Conservation (phyloP, 371 early-diverging fungal genomes). For the Coemansia sp. region DNA sequence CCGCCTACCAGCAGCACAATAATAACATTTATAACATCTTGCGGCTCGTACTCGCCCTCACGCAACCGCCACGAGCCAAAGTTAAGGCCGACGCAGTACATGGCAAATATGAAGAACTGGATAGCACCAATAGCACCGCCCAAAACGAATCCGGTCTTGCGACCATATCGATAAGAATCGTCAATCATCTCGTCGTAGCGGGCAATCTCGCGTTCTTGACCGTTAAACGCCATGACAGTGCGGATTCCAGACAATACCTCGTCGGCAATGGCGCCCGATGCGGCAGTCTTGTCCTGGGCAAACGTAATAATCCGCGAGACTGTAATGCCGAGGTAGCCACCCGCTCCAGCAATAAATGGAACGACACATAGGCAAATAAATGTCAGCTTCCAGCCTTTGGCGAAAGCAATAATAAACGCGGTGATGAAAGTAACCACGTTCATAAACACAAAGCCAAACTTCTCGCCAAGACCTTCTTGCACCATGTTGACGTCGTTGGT, state of each 20-base stretch:
- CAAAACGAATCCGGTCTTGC: slow-evolving; percentile 48
- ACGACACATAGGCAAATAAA: slow-evolving; percentile 59
- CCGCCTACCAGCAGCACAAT: slow-evolving; percentile 58
- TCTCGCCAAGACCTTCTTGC: slow-evolving; percentile 64
- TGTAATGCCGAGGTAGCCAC: slow-evolving; percentile 55
- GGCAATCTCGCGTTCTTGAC: slow-evolving; percentile 61
- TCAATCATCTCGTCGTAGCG: slow-evolving; percentile 57
- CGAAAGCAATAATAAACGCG: slow-evolving; percentile 46
- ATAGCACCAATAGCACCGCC: slow-evolving; percentile 55
- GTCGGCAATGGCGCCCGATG: slow-evolving; percentile 78
- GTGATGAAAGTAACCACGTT: slow-evolving; percentile 41
- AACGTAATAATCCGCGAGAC: slow-evolving; percentile 54
- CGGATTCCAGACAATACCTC: slow-evolving; percentile 78
- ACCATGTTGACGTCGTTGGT: slow-evolving; percentile 83
- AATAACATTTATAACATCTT: slow-evolving; percentile 59
- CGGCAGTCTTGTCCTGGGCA: slow-evolving; percentile 39
- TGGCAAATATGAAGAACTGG: slow-evolving; percentile 51
- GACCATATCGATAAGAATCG: slow-evolving; percentile 51
- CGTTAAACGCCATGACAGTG: slow-evolving; percentile 82
- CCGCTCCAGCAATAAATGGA: slow-evolving; percentile 55
- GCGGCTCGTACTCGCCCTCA: slow-evolving; percentile 67
- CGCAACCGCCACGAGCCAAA: slow-evolving; percentile 62
- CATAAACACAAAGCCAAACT: slow-evolving; percentile 59
- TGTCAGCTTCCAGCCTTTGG: slow-evolving; percentile 35
- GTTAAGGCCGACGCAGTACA: slow-evolving; percentile 66